Percentiles rank a stretch among this genome's conserved stretches.
Evolutionary conservation across 2,329 filamentous ascomycete species (phyloP).

Genomic region (Amauroascus niger): DNA sequence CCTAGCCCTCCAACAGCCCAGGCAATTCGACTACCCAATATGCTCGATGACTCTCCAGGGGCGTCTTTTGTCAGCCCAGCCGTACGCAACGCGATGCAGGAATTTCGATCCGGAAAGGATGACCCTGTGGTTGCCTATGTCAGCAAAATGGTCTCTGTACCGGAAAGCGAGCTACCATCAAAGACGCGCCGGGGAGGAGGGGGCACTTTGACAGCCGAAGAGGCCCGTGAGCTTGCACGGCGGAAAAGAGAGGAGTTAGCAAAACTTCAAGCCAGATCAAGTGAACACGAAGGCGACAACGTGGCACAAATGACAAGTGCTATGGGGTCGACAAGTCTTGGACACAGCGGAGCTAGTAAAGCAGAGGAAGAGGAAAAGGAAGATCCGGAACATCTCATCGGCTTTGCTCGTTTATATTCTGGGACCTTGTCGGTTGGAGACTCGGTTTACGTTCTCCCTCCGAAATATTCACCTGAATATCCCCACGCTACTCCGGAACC

Average conservation of each 20-base stretch:
- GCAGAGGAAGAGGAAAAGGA: slow-evolving; percentile 52
- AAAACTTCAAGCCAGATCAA: slow-evolving; percentile 57
- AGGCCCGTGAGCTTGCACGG: slow-evolving; percentile 76
- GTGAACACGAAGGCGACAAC: slow-evolving; percentile 36
- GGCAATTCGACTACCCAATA: slow-evolving; percentile 63
- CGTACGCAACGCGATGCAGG: slow-evolving; percentile 69
- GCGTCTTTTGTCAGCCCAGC: slow-evolving; percentile 57
- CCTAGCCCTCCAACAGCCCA: slow-evolving; percentile 77
- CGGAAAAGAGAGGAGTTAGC: slow-evolving; percentile 85
- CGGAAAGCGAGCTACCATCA: slow-evolving; percentile 79
- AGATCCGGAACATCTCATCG: slow-evolving; percentile 81
- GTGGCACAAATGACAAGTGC: slow-evolving; percentile 51
- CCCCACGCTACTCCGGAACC: slow-evolving; percentile 64
- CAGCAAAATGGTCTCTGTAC: slow-evolving; percentile 95
- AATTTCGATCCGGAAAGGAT: slow-evolving; percentile 60
- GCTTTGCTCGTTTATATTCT: slow-evolving; percentile 89
- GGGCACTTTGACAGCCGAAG: slow-evolving; percentile 67
- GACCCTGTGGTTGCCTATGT: slow-evolving; percentile 87
- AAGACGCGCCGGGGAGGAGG: slow-evolving; percentile 62
- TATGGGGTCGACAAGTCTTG: slow-evolving; percentile 51
- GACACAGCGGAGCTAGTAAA: slow-evolving; percentile 39
- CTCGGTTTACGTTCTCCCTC: slow-evolving; percentile 78
- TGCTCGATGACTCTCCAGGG: slow-evolving; percentile 73
- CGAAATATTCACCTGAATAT: slow-evolving; percentile 79
- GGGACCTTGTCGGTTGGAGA: slow-evolving; percentile 84